These are phyloP conservation scores for Hypoxylon fuscum DNA, from an alignment of 495 filamentous ascomycete species.

Conservation along the genomic window DNA sequence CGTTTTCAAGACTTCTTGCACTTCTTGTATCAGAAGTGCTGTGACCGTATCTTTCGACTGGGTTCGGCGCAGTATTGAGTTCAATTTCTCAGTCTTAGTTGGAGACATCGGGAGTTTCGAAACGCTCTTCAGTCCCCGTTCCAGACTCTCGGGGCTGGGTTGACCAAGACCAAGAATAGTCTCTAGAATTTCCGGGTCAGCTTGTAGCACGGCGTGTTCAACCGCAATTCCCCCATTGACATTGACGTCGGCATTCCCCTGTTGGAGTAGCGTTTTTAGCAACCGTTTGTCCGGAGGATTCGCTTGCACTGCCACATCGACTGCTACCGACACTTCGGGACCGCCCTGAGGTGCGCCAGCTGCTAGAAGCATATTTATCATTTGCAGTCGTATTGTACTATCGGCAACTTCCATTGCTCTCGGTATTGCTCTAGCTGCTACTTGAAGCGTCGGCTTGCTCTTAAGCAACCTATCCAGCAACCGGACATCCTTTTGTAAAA, in stretches of 20 bases:
- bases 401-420: constrained; percentile 50
- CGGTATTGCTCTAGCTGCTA: constrained; percentile 45
- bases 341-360: constrained; percentile 49
- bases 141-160: constrained; percentile 45
- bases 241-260: constrained; percentile 56
- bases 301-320: constrained; percentile 43
- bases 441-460: constrained; percentile 49
- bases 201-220: constrained; percentile 45
- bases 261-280: constrained; percentile 48
- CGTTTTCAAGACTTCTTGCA: constrained; percentile 46
- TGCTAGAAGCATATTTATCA: constrained; percentile 50
- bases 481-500: constrained; percentile 48
- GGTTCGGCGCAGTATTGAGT: constrained; percentile 49
- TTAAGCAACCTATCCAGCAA: constrained; percentile 51
- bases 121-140: constrained; percentile 45
- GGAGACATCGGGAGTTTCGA: constrained; percentile 43
- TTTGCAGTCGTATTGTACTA: constrained; percentile 44
- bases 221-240: constrained; percentile 48
- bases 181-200: constrained; percentile 51
- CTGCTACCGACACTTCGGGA: constrained; percentile 46
- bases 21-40: constrained; percentile 51
- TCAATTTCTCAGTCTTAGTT: constrained; percentile 49
- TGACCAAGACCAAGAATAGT: constrained; percentile 52
- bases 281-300: constrained; percentile 52
- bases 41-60: constrained; percentile 46